Evolutionary conservation across 176 grass and related monocot genomes (phyloP), one percentile per base, ranked within the genome.

Genomic region (Alopecurus myosuroides): DNA sequence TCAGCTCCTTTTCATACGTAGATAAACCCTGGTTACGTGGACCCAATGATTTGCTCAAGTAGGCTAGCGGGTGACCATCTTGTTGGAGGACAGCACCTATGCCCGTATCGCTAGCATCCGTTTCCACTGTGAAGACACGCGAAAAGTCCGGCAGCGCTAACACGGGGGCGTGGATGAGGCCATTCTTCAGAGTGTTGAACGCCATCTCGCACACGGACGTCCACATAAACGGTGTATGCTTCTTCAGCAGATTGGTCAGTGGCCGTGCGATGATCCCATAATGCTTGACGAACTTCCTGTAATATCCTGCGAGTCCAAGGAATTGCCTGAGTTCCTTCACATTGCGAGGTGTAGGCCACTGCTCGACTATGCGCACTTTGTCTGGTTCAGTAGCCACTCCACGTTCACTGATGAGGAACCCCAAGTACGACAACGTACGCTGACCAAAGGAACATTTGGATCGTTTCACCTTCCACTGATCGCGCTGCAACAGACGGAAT

Each of bases 401-500:
- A 0, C 30, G 2, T 0, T 4, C 1, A 5, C 60, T 63, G 4
- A 63, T 14, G 0, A 31, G 2, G 2, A 29, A 14, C 0, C 28
- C 60, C 60, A 63, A 17, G 13, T 63, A 63, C 2, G n/a, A 6
- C 1, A 63, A 4, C 1, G 11, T 3, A 0, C 4, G 3, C 60
- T 63, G 26, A 2, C 11, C 60, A 63, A 63, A 63, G 0, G 60
- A 63, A 20, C 51, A n/a, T 2, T 53, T 53, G 2, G 51, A 53
- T 3, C 0, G 0, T 4, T 53, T 53, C 7, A 63, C 1, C 0
- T 63, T 23, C 60, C 60, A 63, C 1, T 63, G 11, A 17, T 63
- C 60, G 0, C 6, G 0, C 0, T 3, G 0, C 12, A 31, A 63
- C 1, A 1, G 28, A 23, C 25, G n/a, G n/a, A 63, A 17, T 0